Evolutionary conservation across 345 rosid species (phyloP), one percentile per base, ranked within the genome.

Genomic region (Citrus australasica): DNA sequence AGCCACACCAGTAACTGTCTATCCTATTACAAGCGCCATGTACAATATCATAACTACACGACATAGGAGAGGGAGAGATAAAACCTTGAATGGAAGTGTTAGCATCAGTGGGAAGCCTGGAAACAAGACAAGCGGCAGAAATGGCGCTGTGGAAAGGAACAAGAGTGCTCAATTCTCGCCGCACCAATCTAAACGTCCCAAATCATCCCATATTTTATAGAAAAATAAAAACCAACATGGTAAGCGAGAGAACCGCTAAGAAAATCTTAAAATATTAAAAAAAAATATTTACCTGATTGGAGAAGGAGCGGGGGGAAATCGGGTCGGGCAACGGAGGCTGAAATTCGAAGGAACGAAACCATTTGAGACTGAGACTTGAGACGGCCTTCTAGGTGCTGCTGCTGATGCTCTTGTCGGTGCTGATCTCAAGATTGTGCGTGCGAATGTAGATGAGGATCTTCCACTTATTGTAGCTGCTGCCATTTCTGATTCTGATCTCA

Each of bases 61-160:
- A 19, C 6, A 17, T 66, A 51, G 40, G 58, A 30, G 19, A 48
- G 64, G 3, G 7, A 30, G 14, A 53, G 76, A 22, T 6, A 5
- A 53, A 37, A 93, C 95, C 97, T 86, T 90, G 87, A 46, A 73
- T 61, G 53, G 86, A 86, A 25, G 81, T 17, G 56, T 73, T 76
- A 30, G 76, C 83, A 67, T 88, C 90, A 56, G 83, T 74, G 5
- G 93, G 90, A 17, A 92, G 90, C 79, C 87, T 90, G 60, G 98
- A 93, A 76, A 90, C 98, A 21, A 90, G 94, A 59, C 90, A 83
- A 77, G 98, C 91, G 1, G 92, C 90, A 25, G 98, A 94, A 75
- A 87, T 76, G 2, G 83, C 88, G 58, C 87, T 87, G 67, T 93
- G 95, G 71, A 86, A 76, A 24, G 98, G 98, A 5, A 83, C 80